These are phyloP conservation scores for Suillus placidus DNA, from an alignment of 768 basidiomycete genomes.

Conservation along the genomic window DNA sequence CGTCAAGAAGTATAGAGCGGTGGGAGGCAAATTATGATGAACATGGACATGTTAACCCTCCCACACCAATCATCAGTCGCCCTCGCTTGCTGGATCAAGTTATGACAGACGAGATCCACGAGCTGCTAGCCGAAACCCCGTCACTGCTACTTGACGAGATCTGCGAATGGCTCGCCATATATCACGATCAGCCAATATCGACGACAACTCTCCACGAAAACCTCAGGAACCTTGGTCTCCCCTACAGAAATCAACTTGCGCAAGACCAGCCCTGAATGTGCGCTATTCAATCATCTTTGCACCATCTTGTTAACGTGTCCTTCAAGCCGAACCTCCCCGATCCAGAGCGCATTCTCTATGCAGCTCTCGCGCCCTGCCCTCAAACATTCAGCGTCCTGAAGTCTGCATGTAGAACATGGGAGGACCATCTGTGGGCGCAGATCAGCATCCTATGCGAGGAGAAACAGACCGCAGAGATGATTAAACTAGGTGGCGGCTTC, in stretches of 20 bases:
- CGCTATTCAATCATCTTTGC: conserved; percentile 18
- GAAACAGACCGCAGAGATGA: conserved; percentile 70
- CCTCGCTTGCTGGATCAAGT: too few species aligned
- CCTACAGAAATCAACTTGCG: conserved; percentile 73
- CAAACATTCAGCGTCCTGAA: conserved; percentile 69
- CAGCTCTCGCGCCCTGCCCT: conserved; percentile 75
- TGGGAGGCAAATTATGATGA: too few species aligned
- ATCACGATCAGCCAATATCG: too few species aligned
- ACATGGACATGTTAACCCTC: too few species aligned
- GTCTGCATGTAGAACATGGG: conserved; percentile 84
- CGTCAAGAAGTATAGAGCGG: too few species aligned
- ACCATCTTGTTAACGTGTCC: neutral
- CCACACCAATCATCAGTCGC: too few species aligned
- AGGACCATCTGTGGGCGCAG: conserved; percentile 94
- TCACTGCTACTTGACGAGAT: too few species aligned
- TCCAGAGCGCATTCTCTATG: conserved; percentile 85
- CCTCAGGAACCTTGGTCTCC: too few species aligned
- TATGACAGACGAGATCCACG: too few species aligned
- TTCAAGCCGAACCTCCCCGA: conserved; percentile 58
- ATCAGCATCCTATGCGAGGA: conserved; percentile 81
- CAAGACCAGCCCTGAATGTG: conserved; percentile 68
- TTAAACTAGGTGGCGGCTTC: conserved; percentile 67
- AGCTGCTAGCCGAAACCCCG: too few species aligned
- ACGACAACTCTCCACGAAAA: too few species aligned
- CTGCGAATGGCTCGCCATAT: too few species aligned